Evolutionary conservation across 257 asterid species (phyloP).

Genomic region (Solanum pinnatisectum): DNA sequence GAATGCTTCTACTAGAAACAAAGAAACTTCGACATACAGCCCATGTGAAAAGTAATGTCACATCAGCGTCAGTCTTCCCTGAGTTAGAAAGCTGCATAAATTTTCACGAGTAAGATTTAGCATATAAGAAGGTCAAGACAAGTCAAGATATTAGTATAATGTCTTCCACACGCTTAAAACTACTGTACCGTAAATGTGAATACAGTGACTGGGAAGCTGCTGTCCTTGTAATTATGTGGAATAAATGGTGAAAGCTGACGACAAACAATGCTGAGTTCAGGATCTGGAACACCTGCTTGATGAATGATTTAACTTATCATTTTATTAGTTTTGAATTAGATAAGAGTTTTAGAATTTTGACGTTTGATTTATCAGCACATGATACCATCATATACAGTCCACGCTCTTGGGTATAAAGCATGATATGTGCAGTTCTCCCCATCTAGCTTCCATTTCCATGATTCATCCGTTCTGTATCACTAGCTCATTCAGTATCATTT

Average conservation of each 20-base stretch:
- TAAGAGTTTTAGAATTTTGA: neutral
- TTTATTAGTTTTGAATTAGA: neutral
- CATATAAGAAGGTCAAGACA: neutral
- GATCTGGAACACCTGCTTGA: conserved; percentile 87
- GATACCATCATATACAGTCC: conserved; percentile 92
- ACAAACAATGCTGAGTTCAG: conserved; percentile 67
- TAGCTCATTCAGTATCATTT: neutral
- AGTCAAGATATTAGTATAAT: conserved; percentile 8
- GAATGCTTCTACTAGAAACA: conserved; percentile 5
- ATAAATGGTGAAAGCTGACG: conserved; percentile 90
- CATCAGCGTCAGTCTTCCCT: conserved; percentile 60
- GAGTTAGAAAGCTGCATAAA: conserved; percentile 56
- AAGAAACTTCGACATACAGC: conserved; percentile 44
- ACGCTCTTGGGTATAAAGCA: conserved; percentile 86
- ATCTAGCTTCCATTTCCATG: conserved; percentile 88
- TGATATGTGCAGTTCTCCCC: conserved; percentile 74
- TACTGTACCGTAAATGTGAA: conserved; percentile 88
- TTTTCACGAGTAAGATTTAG: neutral
- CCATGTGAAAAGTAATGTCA: conserved; percentile 88
- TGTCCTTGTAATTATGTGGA: conserved; percentile 87
- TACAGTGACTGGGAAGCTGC: conserved; percentile 85
- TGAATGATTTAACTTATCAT: neutral
- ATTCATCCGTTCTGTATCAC: conserved; percentile 18
- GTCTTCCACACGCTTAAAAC: neutral
- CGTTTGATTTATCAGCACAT: neutral